A percentile compares a stretch with the other conserved stretches of the same genome.
These are phyloP conservation scores for Cymbidium sinense DNA, from an alignment of 106 monocot species.

Conservation along the genomic window DNA sequence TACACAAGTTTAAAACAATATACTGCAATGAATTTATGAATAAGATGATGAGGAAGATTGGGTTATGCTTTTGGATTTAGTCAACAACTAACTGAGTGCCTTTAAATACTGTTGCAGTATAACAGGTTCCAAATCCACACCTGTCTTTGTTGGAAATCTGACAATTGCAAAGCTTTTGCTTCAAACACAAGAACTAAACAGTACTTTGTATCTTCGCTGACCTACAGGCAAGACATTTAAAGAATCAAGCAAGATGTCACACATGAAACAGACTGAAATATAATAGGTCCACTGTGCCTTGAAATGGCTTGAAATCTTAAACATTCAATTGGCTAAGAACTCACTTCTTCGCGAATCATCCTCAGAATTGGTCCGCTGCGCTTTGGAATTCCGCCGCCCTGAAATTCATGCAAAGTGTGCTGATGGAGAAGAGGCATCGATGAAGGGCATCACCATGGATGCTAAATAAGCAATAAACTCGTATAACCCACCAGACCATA, in stretches of 20 bases:
- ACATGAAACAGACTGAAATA: neutral
- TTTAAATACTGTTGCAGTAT: neutral
- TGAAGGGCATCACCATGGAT: neutral
- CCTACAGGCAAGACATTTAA: constrained; percentile 29
- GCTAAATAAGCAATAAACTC: neutral
- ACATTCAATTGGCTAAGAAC: neutral
- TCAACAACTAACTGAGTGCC: neutral
- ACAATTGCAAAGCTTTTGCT: constrained; percentile 77
- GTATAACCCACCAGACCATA: constrained; percentile 73
- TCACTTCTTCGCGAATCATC: constrained; percentile 91
- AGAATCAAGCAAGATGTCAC: neutral
- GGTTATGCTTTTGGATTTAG: neutral
- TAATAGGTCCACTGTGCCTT: neutral
- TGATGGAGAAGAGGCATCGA: neutral
- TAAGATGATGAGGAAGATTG: no score
- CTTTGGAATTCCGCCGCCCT: constrained; percentile 90
- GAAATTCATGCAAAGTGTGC: constrained; percentile 2
- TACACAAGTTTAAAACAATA: no score
- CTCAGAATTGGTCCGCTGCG: constrained; percentile 78
- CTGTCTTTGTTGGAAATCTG: constrained; percentile 94
- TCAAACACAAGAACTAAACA: constrained; percentile 84
- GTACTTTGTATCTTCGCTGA: constrained; percentile 81
- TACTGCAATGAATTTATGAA: no score
- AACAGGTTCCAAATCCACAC: constrained; percentile 17
- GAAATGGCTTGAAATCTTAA: neutral